Evolutionary conservation across 2,329 filamentous ascomycete species (phyloP).

Genomic region (Colletotrichum sublineola): DNA sequence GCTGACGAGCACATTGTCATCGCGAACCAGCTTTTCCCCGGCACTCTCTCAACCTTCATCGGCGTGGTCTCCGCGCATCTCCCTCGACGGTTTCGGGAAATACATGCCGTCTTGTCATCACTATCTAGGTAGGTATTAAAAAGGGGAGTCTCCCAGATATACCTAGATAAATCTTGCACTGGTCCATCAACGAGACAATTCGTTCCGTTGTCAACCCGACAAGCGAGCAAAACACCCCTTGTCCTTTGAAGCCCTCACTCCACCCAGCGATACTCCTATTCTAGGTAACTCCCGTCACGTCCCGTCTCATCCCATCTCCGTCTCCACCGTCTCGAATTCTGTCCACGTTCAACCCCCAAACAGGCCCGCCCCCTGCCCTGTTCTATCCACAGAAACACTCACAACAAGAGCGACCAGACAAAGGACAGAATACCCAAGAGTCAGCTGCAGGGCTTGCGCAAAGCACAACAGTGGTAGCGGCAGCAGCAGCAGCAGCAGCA

Average conservation of each 20-base stretch:
- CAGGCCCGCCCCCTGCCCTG: conserved; percentile 10
- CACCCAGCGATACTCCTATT: neutral
- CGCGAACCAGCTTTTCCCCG: neutral
- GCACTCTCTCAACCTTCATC: neutral
- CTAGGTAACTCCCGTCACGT: conserved; percentile 25
- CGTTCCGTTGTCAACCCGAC: neutral
- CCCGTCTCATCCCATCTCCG: conserved; percentile 37
- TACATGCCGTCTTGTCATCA: neutral
- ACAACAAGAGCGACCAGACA: neutral
- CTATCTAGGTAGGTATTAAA: neutral
- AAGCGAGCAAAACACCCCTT: too few species aligned
- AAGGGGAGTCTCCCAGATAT: neutral
- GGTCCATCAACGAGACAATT: neutral
- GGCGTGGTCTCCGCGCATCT: neutral
- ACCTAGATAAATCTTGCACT: too few species aligned
- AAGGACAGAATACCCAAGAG: neutral
- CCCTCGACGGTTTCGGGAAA: neutral
- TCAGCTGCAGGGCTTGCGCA: conserved; percentile 23
- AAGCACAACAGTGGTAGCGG: neutral
- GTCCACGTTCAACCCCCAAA: conserved; percentile 19
- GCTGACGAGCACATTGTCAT: conserved; percentile 17
- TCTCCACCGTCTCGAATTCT: conserved; percentile 32
- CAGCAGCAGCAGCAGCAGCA: neutral
- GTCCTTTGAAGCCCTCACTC: neutral
- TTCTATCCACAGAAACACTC: neutral